Evolutionary conservation across 192 early-diverging fungal genomes (phyloP).

Genomic region (Phycomyces blakesleeanus): DNA sequence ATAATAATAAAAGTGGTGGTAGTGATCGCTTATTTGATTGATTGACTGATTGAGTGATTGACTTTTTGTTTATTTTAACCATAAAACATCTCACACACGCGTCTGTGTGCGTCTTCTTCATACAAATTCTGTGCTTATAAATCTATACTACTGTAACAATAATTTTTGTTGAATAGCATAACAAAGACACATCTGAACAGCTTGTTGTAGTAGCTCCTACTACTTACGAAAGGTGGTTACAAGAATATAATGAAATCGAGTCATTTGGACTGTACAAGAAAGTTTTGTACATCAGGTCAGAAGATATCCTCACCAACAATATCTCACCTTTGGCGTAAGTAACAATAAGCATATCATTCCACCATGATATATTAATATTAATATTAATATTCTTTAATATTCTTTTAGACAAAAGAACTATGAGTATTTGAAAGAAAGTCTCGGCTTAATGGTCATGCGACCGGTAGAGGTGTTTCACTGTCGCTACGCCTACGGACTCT

Average conservation of each 20-base stretch:
- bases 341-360: not conserved
- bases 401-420: constrained; percentile 6
- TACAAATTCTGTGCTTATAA: too few relatives aligned
- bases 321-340: not conserved
- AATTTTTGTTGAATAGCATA: too few relatives aligned
- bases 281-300: constrained; percentile 48
- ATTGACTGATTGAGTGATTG: too few relatives aligned
- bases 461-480: constrained; percentile 82
- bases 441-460: constrained; percentile 55
- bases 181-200: constrained; percentile 14
- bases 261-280: constrained; percentile 51
- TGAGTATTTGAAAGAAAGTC: constrained; percentile 17
- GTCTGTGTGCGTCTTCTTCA: too few relatives aligned
- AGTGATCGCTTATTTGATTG: not conserved
- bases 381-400: too few relatives aligned
- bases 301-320: constrained; percentile 11
- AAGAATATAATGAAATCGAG: constrained; percentile 67
- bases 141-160: too few relatives aligned
- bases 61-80: too few relatives aligned
- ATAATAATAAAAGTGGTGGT: too few relatives aligned
- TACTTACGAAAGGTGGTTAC: constrained; percentile 54
- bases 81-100: too few relatives aligned
- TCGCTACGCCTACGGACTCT: constrained; percentile 75
- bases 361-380: too few relatives aligned
- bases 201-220: constrained; percentile 55